These are phyloP conservation scores for Alternaria metachromatica DNA, from an alignment of 2,329 filamentous ascomycete species.

Conservation along the genomic window DNA sequence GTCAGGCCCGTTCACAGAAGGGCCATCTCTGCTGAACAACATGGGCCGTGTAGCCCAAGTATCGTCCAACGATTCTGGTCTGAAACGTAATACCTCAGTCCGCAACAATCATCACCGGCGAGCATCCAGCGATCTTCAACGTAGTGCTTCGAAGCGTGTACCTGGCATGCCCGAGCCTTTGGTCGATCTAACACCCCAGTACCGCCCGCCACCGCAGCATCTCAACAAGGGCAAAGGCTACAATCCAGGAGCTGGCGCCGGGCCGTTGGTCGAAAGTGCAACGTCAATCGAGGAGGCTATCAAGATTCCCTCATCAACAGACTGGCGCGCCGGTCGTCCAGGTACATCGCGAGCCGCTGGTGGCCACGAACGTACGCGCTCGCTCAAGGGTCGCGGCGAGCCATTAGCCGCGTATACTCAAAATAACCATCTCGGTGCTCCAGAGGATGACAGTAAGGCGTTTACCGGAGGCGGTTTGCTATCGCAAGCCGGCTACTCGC, in stretches of 20 bases:
- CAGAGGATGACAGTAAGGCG: constrained; percentile 43
- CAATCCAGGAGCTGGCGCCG: constrained; percentile 44
- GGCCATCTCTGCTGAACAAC: constrained; percentile 63
- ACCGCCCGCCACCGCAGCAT: constrained; percentile 68
- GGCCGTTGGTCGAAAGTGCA: constrained; percentile 55
- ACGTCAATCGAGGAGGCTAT: constrained; percentile 54
- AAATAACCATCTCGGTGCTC: constrained; percentile 41
- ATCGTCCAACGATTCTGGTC: constrained; percentile 29
- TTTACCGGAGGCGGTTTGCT: constrained; percentile 57
- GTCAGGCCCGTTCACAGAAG: constrained; percentile 61
- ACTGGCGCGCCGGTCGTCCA: constrained; percentile 52
- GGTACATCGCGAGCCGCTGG: constrained; percentile 28
- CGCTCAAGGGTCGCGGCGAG: constrained; percentile 44
- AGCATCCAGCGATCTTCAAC: constrained; percentile 50
- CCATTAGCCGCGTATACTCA: constrained; percentile 42
- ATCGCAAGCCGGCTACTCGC: constrained; percentile 49
- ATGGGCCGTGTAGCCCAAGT: constrained; percentile 38
- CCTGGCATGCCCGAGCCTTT: constrained; percentile 63
- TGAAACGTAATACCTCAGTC: constrained; percentile 41
- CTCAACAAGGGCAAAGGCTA: constrained; percentile 62
- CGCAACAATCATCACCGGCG: constrained; percentile 41
- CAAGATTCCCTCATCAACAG: constrained; percentile 50
- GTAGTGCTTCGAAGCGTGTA: constrained; percentile 55
- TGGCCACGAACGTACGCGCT: constrained; percentile 42
- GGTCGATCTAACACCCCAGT: constrained; percentile 70